Evolutionary conservation across 2,329 filamentous ascomycete genomes (phyloP), one percentile per base, ranked within the genome.

Genomic region (Epichloe festucae): DNA sequence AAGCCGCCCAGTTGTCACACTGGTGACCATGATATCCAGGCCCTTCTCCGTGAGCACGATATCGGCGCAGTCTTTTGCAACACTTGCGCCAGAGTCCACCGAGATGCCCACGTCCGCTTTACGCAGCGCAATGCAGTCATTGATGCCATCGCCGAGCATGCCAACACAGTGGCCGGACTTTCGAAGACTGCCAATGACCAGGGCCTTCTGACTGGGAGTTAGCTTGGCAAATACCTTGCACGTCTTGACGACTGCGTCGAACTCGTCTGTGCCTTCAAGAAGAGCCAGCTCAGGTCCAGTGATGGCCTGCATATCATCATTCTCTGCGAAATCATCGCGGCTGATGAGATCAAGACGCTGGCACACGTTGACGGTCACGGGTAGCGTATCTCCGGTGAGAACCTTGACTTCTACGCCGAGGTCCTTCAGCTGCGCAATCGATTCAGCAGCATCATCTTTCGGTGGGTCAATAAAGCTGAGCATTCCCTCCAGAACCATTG

Each of bases 121-220:
- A 1, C 60, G 54, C 44, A 63, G 56, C 4, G 62, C 62, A 15
- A 63, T 56, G 52, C 61, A 63, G 52, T 63, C 62, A 46, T 63
- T 63, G 55, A 63, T 59, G 23, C 62, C 62, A 43, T 63, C 62
- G 4, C 62, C 62, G 15, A 62, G 54, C 60, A 64, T 64, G 5
- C 62, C 61, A 1, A 64, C 62, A 43, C 57, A 60, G 48, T 62
- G 50, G 3, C 61, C 62, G 3, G 56, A 53, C 35, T 52, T 55
- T 35, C 54, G 56, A 11, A 64, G 53, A 34, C 56, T 59, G 15
- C 53, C 54, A 15, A 63, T 51, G 21, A 64, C 57, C n/a, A 55
- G 41, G 4, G 57, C 57, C 50, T 64, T 64, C 45, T 64, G 62
- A 5, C 53, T 54, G 0, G 62, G 62, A 1, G 57, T 59, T 36